Percentiles rank a stretch among this genome's conserved stretches.
Evolutionary conservation across 106 monocot genomes (phyloP).

Genomic region (Acorus gramineus): DNA sequence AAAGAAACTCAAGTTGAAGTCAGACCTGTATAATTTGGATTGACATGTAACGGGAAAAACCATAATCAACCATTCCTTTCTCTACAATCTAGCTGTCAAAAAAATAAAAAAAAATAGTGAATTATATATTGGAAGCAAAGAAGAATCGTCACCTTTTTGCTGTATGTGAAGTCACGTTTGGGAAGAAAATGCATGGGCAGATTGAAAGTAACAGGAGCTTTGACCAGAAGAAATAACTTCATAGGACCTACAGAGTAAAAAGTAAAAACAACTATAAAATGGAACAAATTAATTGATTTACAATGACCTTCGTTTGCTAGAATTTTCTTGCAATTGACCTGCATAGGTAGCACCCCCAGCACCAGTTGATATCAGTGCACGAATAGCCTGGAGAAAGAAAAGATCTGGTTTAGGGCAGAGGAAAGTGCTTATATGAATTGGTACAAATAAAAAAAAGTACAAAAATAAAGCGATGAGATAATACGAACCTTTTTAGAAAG

Average conservation of each 20-base stretch:
- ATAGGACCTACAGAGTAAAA: constrained; percentile 45
- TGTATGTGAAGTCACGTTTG: constrained; percentile 77
- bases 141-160: constrained; percentile 44
- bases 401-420: no score
- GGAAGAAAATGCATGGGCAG: constrained; percentile 76
- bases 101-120: not conserved
- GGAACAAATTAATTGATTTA: not conserved
- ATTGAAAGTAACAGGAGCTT: constrained; percentile 45
- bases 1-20: not conserved
- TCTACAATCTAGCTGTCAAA: no score
- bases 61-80: no score
- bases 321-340: constrained; percentile 29
- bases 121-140: not conserved
- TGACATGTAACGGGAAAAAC: not conserved
- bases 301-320: not conserved
- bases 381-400: constrained; percentile 46
- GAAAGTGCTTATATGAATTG: not conserved
- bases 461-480: not conserved
- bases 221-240: constrained; percentile 79
- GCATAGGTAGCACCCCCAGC: constrained; percentile 52
- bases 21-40: not conserved
- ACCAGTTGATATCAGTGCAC: constrained; percentile 57
- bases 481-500: constrained; percentile 68
- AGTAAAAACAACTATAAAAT: not conserved
- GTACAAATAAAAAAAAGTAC: not conserved